Conservation (phyloP, 2,329 filamentous ascomycete species). For the Alternaria ventricosa region DNA sequence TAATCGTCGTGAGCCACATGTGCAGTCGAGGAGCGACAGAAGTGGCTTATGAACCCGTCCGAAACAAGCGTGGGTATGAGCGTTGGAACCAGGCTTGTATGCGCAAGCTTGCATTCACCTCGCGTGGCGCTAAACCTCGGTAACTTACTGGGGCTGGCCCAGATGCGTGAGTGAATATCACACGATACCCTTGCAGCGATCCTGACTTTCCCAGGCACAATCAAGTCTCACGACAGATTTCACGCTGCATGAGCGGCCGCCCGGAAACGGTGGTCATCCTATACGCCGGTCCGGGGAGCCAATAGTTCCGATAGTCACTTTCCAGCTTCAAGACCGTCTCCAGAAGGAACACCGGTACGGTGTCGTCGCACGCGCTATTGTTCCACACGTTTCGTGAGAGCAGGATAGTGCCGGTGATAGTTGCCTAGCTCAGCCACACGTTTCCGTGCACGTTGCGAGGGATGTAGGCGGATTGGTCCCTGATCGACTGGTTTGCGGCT, state of each 20-base stretch:
- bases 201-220: conserved; percentile 4
- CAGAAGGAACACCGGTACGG: background rate
- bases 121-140: conserved; percentile 1
- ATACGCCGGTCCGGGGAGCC: background rate
- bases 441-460: background rate
- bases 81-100: background rate
- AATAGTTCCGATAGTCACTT: background rate
- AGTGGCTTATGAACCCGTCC: background rate
- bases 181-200: conserved; percentile 1
- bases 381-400: background rate
- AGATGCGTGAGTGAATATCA: conserved; percentile 5
- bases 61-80: background rate
- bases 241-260: background rate
- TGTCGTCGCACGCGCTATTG: background rate
- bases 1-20: background rate
- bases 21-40: background rate
- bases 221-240: background rate
- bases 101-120: background rate
- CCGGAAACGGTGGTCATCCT: background rate
- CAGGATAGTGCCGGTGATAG: background rate
- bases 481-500: background rate
- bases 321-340: background rate
- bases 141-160: background rate
- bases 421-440: background rate
- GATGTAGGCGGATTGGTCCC: background rate